phyloP scores from a whole-genome alignment of 2,329 filamentous ascomycete species.

The Cladosporium sp. region DNA sequence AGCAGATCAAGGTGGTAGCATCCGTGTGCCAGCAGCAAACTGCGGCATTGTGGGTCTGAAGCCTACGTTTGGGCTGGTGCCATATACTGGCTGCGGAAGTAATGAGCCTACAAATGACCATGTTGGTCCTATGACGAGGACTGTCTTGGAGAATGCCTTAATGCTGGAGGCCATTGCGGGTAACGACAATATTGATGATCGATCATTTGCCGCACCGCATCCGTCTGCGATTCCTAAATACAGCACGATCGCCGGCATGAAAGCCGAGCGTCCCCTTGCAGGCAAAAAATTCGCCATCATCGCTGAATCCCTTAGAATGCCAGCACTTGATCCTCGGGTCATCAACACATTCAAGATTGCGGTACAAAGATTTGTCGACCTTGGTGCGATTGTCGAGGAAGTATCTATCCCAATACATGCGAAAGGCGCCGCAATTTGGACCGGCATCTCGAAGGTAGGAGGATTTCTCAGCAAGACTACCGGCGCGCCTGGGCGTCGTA shows the following conservation, averaged over 20 bases:
- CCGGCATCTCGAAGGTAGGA: slow-evolving; percentile 39
- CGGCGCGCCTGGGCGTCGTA: slow-evolving; percentile 41
- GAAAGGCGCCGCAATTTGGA: slow-evolving; percentile 50
- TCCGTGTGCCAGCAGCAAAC: slow-evolving; percentile 35
- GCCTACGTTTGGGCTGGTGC: slow-evolving; percentile 47
- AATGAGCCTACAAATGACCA: slow-evolving; percentile 44
- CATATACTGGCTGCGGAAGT: slow-evolving; percentile 46
- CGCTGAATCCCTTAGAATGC: slow-evolving; percentile 38
- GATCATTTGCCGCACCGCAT: slow-evolving; percentile 30
- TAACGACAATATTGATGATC: slow-evolving; percentile 45
- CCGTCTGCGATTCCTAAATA: slow-evolving; percentile 29
- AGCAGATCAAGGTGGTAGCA: slow-evolving; percentile 38
- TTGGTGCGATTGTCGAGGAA: slow-evolving; percentile 41
- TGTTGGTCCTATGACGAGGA: slow-evolving; percentile 43
- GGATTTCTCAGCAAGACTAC: slow-evolving; percentile 42
- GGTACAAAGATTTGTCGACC: slow-evolving; percentile 33
- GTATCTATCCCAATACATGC: slow-evolving; percentile 46
- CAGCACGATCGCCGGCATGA: not conserved
- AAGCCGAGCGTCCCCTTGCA: slow-evolving; percentile 21
- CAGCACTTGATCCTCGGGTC: slow-evolving; percentile 36
- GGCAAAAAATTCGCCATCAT: slow-evolving; percentile 41
- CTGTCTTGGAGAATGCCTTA: slow-evolving; percentile 41
- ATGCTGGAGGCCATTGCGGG: slow-evolving; percentile 46
- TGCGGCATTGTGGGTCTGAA: slow-evolving; percentile 40
- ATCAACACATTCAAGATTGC: slow-evolving; percentile 33